Evolutionary conservation across 805 yeast genomes (phyloP).

Genomic region (Sungouiozyma ichnusensis): DNA sequence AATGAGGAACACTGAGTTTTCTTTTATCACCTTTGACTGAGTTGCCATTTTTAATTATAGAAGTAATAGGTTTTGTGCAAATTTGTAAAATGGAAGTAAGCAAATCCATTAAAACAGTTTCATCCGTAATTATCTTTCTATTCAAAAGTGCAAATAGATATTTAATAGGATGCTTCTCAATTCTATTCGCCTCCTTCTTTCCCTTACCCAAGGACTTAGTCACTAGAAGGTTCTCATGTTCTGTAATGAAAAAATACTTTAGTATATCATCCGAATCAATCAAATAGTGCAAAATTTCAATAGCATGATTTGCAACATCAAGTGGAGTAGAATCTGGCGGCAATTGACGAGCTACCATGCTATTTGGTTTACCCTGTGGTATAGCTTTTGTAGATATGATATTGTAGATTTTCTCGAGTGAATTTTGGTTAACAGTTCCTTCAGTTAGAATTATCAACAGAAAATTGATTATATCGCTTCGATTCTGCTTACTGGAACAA

Average conservation of each 20-base stretch:
- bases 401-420: conserved; percentile 52
- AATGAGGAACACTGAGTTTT: conserved; percentile 43
- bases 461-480: conserved; percentile 63
- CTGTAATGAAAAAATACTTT: conserved; percentile 66
- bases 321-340: conserved; percentile 61
- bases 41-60: conserved; percentile 37
- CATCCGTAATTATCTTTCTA: conserved; percentile 55
- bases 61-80: conserved; percentile 60
- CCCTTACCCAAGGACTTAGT: conserved; percentile 28
- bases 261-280: conserved; percentile 57
- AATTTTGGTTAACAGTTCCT: conserved; percentile 50
- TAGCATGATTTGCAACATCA: conserved; percentile 62
- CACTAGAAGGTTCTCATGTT: conserved; percentile 47
- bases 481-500: conserved; percentile 67
- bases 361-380: conserved; percentile 11
- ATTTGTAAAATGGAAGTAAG: conserved; percentile 66
- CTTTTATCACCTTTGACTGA: conserved; percentile 19
- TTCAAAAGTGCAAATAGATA: conserved; percentile 52
- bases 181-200: conserved; percentile 29
- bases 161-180: conserved; percentile 60
- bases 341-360: conserved; percentile 17
- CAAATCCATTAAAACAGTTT: conserved; percentile 64
- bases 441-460: conserved; percentile 64
- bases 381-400: conserved; percentile 45
- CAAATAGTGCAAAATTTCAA: conserved; percentile 64